A percentile compares a stretch with the other conserved stretches of the same genome.
Evolutionary conservation across 352 stramenopile species (phyloP).

Genomic region (Phytophthora sp.): DNA sequence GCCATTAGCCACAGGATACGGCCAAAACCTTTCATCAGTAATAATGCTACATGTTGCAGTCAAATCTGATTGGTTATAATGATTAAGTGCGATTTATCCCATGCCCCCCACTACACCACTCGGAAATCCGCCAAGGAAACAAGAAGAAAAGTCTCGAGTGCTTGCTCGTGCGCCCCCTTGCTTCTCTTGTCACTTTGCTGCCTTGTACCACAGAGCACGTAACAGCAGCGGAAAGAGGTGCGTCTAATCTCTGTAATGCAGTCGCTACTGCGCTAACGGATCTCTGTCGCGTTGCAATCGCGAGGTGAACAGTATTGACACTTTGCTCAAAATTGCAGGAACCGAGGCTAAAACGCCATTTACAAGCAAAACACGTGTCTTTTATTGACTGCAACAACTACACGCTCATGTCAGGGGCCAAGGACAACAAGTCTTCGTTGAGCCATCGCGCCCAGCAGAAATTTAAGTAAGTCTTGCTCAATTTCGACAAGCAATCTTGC

Average conservation of each 20-base stretch:
- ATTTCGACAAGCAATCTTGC: conserved; percentile 6
- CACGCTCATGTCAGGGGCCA: conserved; percentile 64
- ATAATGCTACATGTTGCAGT: conserved; percentile 9
- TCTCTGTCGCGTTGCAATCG: conserved; percentile 11
- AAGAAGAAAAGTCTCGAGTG: conserved; percentile 29
- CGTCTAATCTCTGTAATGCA: conserved; percentile 10
- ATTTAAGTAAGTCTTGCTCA: conserved; percentile 70
- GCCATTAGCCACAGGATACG: not conserved
- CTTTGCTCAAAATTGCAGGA: conserved; percentile 19
- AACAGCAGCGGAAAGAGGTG: conserved; percentile 20
- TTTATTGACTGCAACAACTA: conserved; percentile 16
- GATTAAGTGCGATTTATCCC: conserved; percentile 15
- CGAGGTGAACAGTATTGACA: conserved; percentile 10
- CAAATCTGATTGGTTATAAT: conserved; percentile 3
- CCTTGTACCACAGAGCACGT: not conserved
- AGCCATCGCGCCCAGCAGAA: conserved; percentile 88
- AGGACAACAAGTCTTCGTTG: conserved; percentile 89
- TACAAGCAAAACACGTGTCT: conserved; percentile 12
- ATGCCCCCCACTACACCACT: conserved; percentile 7
- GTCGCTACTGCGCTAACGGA: not conserved
- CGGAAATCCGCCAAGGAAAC: conserved; percentile 31
- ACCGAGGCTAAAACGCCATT: not conserved
- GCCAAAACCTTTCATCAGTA: conserved; percentile 8
- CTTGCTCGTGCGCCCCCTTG: conserved; percentile 17
- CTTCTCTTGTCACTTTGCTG: not conserved